phyloP scores from a whole-genome alignment of 2,329 filamentous ascomycete species.

The Beauveria bassiana region DNA sequence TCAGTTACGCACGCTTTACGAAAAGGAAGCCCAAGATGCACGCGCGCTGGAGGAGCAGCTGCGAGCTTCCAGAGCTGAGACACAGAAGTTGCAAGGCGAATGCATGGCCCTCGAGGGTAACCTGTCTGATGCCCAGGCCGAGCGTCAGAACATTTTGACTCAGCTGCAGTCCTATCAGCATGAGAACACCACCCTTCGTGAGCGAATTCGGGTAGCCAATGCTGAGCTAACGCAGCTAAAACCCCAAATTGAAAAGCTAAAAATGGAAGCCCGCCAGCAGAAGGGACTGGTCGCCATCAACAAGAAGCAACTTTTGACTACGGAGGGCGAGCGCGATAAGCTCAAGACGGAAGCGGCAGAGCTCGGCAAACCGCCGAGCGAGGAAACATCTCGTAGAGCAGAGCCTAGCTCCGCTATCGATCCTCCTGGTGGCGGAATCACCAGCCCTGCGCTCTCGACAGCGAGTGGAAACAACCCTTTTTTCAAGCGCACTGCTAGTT shows the following conservation, averaged over 20 bases:
- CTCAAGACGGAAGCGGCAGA: constrained; percentile 71
- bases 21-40: constrained; percentile 85
- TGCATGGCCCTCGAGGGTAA: constrained; percentile 74
- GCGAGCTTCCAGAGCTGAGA: constrained; percentile 66
- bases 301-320: constrained; percentile 91
- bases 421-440: constrained; percentile 39
- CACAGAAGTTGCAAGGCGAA: constrained; percentile 75
- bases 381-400: constrained; percentile 47
- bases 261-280: constrained; percentile 85
- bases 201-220: constrained; percentile 78
- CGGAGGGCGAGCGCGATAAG: constrained; percentile 82
- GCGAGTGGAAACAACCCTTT: constrained; percentile 88
- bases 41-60: constrained; percentile 80
- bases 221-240: constrained; percentile 75
- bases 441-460: constrained; percentile 61
- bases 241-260: constrained; percentile 87
- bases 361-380: constrained; percentile 54
- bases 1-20: constrained; percentile 80
- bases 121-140: constrained; percentile 71
- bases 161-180: constrained; percentile 79
- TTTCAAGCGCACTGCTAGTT: constrained; percentile 65
- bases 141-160: constrained; percentile 68
- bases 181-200: constrained; percentile 79
- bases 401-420: constrained; percentile 43
- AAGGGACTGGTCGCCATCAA: constrained; percentile 96